Conservation (phyloP, 768 basidiomycete species). For the Trametes elegans region DNA sequence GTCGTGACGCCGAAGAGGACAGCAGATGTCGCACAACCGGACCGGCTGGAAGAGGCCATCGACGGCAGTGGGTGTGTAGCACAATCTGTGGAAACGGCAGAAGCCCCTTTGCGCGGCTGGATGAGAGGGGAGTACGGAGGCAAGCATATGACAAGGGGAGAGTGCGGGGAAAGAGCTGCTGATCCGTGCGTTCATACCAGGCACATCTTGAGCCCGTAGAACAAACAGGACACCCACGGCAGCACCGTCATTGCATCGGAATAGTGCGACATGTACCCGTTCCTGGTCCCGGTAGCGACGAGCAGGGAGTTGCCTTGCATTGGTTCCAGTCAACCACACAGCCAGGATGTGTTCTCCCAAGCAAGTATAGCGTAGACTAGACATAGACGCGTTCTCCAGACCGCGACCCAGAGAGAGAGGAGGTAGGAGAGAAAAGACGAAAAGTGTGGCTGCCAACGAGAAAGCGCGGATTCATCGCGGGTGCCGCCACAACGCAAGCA, state of each 20-base stretch:
- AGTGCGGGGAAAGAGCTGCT: neutral
- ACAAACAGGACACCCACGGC: neutral
- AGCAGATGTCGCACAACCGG: neutral
- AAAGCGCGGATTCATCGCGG: neutral
- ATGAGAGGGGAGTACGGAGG: too few species aligned
- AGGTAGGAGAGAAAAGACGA: neutral
- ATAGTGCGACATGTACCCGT: neutral
- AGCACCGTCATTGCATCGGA: neutral
- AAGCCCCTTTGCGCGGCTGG: neutral
- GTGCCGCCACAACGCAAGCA: constrained; percentile 13
- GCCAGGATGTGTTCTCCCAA: too few species aligned
- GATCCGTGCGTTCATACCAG: neutral
- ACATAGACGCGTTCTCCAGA: too few species aligned
- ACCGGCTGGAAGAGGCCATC: too few species aligned
- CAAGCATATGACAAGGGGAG: too few species aligned
- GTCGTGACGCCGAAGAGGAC: neutral
- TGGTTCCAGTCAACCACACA: too few species aligned
- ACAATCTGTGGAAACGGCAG: neutral
- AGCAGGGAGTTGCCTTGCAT: neutral
- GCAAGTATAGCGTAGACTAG: too few species aligned
- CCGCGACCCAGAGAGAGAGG: too few species aligned
- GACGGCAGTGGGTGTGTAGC: neutral
- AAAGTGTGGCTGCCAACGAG: neutral
- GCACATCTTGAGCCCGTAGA: neutral
- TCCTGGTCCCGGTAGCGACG: neutral